These are phyloP conservation scores for Penicillium simplicissimum DNA, from an alignment of 495 filamentous ascomycete species.

Conservation along the genomic window DNA sequence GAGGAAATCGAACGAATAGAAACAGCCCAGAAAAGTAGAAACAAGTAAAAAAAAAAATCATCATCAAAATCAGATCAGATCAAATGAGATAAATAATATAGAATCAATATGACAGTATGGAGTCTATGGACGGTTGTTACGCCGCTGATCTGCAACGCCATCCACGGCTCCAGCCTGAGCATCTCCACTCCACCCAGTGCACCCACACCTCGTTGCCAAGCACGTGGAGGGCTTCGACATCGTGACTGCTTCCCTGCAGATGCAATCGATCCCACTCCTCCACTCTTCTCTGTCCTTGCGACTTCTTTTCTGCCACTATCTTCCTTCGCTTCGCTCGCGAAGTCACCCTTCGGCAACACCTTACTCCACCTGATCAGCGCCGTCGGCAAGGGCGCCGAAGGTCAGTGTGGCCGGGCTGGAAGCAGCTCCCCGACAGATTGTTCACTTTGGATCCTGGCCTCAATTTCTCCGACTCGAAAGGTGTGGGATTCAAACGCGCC, in stretches of 20 bases:
- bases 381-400: constrained; percentile 2
- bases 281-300: neutral
- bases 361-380: neutral
- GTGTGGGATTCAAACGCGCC: neutral
- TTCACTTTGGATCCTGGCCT: neutral
- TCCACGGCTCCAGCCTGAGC: neutral
- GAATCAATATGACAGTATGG: no score
- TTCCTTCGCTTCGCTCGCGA: neutral
- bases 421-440: neutral
- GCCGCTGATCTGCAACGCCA: constrained; percentile 1
- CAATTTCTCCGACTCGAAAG: neutral
- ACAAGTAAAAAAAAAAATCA: neutral
- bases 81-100: no score
- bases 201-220: neutral
- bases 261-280: neutral
- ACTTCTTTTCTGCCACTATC: neutral
- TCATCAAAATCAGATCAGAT: no score
- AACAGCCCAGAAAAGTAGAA: neutral
- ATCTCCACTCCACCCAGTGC: constrained; percentile 4
- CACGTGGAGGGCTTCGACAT: constrained; percentile 3
- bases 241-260: constrained; percentile 2
- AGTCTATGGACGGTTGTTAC: no score
- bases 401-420: neutral
- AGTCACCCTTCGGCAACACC: constrained; percentile 5
- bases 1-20: neutral